Evolutionary conservation across 441 rosid genomes (phyloP), one percentile per base, ranked within the genome.

Genomic region (Flueggea neowawraea): DNA sequence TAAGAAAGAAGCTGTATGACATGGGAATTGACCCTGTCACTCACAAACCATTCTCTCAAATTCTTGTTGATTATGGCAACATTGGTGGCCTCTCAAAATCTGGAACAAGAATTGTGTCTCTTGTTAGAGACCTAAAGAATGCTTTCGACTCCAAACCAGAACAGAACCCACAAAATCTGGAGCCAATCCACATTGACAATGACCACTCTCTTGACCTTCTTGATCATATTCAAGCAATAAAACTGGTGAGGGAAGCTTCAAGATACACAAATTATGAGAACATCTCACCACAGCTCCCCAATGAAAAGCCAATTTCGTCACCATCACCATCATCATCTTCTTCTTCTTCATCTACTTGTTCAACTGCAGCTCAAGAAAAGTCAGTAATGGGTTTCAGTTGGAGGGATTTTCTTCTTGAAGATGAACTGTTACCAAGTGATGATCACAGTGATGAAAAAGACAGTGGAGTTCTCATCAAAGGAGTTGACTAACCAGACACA

Each of bases 1-100:
- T 91, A 53, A 86, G 82, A 78, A 95, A 95, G 86, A 95, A 84
- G 78, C 87, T 91, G 54, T 80, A 89, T 6, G 97, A 90, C n/a
- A 95, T 88, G 98, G 99, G 97, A 31, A 91, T 91, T n/a, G 98
- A 91, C 68, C 99, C 98, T 0, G 97, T 95, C 10, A 95, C 99
- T 47, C 99, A 95, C 80, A 95, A 95, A 72, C 96, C 99, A 12
- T 89, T 95, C 73, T 89, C 99, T 14, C 97, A 95, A 52, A 74
- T 74, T 14, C 57, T 69, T 7, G 64, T 72, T 8, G 72, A 74
- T 14, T 74, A 65, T 55, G 78, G 74, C 51, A 62, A 65, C 59
- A 66, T 74, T 39, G 63, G 73, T 33, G 65, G 78, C 44, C 33
- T 59, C 22, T 56, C 65, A 9, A 65, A 39, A 62, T 65, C 69